Conservation (phyloP, 306 rosid genomes). For the Vigna mungo region DNA sequence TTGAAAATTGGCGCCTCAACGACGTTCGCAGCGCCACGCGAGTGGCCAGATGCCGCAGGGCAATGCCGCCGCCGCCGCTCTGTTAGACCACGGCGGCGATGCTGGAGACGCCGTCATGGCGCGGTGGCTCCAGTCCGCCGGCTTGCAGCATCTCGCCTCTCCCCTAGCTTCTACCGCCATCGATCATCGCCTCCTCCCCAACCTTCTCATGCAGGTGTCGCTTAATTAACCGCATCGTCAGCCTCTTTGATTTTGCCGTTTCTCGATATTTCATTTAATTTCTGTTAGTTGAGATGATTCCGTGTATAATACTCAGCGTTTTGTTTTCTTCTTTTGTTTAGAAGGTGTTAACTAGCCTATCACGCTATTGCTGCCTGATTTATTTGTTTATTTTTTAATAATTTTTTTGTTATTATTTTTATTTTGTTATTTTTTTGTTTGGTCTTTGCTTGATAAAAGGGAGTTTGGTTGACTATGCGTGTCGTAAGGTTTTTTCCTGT, state of each 20-base stretch:
- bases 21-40: constrained; percentile 99
- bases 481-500: constrained; percentile 22
- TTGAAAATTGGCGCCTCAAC: constrained; percentile 99
- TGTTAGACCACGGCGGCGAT: constrained; percentile 66
- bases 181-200: constrained; percentile 92
- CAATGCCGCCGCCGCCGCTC: constrained; percentile 93
- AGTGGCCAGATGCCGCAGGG: constrained; percentile 99
- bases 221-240: background rate
- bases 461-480: constrained; percentile 22
- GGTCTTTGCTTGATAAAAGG: background rate
- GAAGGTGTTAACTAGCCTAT: background rate
- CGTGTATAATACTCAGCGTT: constrained; percentile 7
- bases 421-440: background rate
- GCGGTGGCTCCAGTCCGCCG: constrained; percentile 99
- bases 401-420: background rate
- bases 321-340: background rate
- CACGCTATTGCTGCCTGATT: constrained; percentile 13
- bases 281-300: background rate
- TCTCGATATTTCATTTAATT: background rate
- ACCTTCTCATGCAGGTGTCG: constrained; percentile 89
- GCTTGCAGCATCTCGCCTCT: constrained; percentile 99
- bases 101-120: constrained; percentile 99
- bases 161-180: constrained; percentile 81
- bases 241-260: background rate
- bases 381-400: background rate